Conservation (phyloP, 1,284 basidiomycete genomes). For the Macrocystidia cucumis region DNA sequence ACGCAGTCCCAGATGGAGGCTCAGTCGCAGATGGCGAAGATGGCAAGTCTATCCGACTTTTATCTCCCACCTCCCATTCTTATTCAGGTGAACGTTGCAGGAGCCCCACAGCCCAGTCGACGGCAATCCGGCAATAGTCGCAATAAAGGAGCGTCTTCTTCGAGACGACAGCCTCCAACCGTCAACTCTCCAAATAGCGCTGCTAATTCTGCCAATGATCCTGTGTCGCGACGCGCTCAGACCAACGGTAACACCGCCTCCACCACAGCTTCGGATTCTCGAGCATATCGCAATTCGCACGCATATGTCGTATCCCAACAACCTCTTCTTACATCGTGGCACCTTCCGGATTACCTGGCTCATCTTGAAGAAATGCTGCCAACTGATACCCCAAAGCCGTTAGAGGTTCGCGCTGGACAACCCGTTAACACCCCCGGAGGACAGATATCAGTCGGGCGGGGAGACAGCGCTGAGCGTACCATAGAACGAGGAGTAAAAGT, state of each 20-base stretch:
- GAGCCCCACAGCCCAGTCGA: too few relatives aligned
- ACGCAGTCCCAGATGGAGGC: constrained; percentile 30
- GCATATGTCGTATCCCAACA: constrained; percentile 71
- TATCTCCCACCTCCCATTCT: constrained; percentile 6
- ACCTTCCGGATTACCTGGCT: constrained; percentile 89
- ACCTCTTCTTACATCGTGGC: constrained; percentile 76
- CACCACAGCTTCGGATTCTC: constrained; percentile 23
- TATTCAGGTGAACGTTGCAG: too few relatives aligned
- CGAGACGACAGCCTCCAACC: constrained; percentile 39
- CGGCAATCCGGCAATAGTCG: constrained; percentile 40
- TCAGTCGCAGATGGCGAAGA: constrained; percentile 52
- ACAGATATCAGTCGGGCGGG: constrained; percentile 15
- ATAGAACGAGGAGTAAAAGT: constrained; percentile 88
- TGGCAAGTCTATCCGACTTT: constrained; percentile 36
- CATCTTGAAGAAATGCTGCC: constrained; percentile 86
- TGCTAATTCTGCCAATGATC: constrained; percentile 34
- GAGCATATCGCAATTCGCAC: constrained; percentile 68
- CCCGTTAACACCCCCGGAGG: constrained; percentile 13
- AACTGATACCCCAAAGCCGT: constrained; percentile 61
- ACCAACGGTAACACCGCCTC: constrained; percentile 20
- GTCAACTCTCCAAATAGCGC: constrained; percentile 31
- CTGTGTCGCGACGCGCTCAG: constrained; percentile 36
- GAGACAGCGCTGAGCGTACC: constrained; percentile 45
- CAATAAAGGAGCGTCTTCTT: constrained; percentile 33
- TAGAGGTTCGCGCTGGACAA: constrained; percentile 55